Base-by-base conservation (phyloP, 169 alveolate species). In the Plasmodium chabaudi region DNA sequence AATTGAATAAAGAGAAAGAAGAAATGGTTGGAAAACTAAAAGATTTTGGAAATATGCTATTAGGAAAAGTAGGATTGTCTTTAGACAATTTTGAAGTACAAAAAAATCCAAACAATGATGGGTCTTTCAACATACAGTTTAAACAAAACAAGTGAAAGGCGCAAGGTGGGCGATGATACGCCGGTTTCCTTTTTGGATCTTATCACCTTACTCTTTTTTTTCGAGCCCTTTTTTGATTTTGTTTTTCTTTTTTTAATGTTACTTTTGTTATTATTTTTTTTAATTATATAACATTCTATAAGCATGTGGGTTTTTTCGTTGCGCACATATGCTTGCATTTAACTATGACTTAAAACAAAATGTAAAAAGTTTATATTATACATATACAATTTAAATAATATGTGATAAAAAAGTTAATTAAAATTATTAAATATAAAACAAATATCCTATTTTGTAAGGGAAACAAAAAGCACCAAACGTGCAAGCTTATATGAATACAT, bases 21-120 rank as follows among this genome's bases (percentile, higher is more conserved):
- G 98, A 97, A 93, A 96, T 97, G 98, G 88, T 97, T 19, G 98
- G 98, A 6, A 97, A 97, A 86, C 91, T 97, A 84, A 97, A 97
- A 92, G 98, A 97, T 87, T 86, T 97, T 17, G 99, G 99, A 15
- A 97, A 97, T 88, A 93, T 95, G 72, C 92, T 97, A 21, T 92
- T 97, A 55, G 99, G 99, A n/a, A 97, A 97, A 63, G 96, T 97
- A 67, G 99, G 99, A 1, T 92, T 97, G 10, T 95, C 98, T 12
- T 93, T 97, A 17, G 99, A 97, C 87, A 97, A 97, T 89, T 97
- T 97, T 94, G 94, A 97, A 84, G 98, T 97, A 47, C 96, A 97
- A 59, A 97, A 96, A 77, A 96, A 96, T 90, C 97, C 97, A 6
- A 96, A 97, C 63, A 95, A 96, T 34, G 90, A 82, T 56, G 99